phyloP scores from a whole-genome alignment of 805 yeast species.

The Pichia eremophila region DNA sequence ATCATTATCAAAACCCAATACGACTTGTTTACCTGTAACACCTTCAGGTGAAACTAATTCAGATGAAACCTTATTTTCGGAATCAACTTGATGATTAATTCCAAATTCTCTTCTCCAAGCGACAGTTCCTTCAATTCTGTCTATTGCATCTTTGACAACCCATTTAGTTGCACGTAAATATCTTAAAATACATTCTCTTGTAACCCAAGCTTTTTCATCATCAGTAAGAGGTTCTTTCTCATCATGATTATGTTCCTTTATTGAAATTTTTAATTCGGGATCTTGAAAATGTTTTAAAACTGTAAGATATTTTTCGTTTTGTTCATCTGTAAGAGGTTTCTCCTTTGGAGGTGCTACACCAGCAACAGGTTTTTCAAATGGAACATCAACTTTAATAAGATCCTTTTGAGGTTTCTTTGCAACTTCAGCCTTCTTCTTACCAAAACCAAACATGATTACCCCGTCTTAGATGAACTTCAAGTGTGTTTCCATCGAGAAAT shows the following conservation, averaged over 20 bases:
- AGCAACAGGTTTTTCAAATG: slow-evolving; percentile 49
- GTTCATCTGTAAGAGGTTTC: slow-evolving; percentile 38
- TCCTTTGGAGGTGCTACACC: slow-evolving; percentile 43
- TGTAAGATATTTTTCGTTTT: slow-evolving; percentile 49
- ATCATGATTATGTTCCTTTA: slow-evolving; percentile 34
- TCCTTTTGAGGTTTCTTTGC: slow-evolving; percentile 6
- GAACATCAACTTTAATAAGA: slow-evolving; percentile 27
- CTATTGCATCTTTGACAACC: slow-evolving; percentile 61
- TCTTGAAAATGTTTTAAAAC: slow-evolving; percentile 56
- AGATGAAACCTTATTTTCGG: slow-evolving; percentile 41
- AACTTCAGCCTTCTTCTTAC: slow-evolving; percentile 18
- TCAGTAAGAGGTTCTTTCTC: slow-evolving; percentile 29
- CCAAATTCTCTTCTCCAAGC: slow-evolving; percentile 96
- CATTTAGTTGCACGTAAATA: slow-evolving; percentile 93
- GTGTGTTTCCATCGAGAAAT: too few species aligned
- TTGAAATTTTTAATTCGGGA: slow-evolving; percentile 40
- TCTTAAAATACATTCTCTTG: slow-evolving; percentile 83
- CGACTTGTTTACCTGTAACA: slow-evolving; percentile 86
- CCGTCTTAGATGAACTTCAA: too few species aligned
- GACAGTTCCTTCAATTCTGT: slow-evolving; percentile 65
- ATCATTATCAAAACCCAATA: slow-evolving; percentile 84
- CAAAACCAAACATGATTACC: slow-evolving; percentile 17
- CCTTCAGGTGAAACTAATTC: slow-evolving; percentile 56
- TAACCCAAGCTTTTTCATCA: slow-evolving; percentile 83
- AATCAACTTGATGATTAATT: slow-evolving; percentile 38